Conservation (phyloP, 257 asterid species). For the Striga asiatica region DNA sequence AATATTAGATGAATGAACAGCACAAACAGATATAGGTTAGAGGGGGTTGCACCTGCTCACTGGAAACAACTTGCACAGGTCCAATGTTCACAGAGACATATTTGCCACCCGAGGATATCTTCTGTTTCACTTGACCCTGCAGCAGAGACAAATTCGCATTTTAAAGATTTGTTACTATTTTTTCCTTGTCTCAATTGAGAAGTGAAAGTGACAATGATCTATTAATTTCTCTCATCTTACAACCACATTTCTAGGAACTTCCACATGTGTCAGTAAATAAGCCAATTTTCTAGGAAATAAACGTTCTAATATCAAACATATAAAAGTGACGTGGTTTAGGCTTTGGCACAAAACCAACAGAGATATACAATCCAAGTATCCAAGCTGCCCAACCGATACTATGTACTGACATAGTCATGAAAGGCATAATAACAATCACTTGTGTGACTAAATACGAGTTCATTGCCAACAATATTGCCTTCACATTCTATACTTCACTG, state of each 20-base stretch:
- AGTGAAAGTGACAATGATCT: background rate
- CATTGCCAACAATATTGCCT: background rate
- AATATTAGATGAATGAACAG: too few species aligned
- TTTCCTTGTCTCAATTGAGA: background rate
- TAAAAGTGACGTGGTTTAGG: too few species aligned
- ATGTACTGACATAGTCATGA: too few species aligned
- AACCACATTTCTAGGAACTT: too few species aligned
- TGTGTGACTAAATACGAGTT: background rate
- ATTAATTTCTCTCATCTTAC: background rate
- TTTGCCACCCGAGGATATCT: conserved; percentile 81
- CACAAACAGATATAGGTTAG: too few species aligned
- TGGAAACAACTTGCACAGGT: conserved; percentile 79
- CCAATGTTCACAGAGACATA: conserved; percentile 89
- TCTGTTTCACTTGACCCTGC: conserved; percentile 92
- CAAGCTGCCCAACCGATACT: background rate
- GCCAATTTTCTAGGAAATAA: too few species aligned
- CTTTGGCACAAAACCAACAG: background rate
- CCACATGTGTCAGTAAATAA: too few species aligned
- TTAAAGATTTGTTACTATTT: background rate
- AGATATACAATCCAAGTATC: background rate
- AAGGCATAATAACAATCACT: background rate
- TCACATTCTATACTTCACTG: background rate
- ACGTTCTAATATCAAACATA: too few species aligned
- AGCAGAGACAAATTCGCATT: conserved; percentile 9
- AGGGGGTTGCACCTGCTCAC: conserved; percentile 61